A percentile compares a stretch with the other conserved stretches of the same genome.
phyloP scores from a whole-genome alignment of 2,329 filamentous ascomycete genomes.

The Passalora sequoiae region DNA sequence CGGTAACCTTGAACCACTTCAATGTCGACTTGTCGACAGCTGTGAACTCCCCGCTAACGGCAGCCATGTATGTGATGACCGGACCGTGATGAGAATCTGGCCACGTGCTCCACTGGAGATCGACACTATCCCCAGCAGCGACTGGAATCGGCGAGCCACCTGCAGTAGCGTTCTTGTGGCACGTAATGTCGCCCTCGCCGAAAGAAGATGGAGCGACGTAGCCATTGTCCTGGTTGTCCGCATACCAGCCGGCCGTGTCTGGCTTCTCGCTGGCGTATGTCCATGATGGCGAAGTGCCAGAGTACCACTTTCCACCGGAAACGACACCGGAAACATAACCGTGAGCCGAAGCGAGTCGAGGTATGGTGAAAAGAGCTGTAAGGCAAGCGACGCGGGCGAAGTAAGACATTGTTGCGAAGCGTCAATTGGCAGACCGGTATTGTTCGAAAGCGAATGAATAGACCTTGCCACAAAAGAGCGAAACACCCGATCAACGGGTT shows the following conservation, averaged over 20 bases:
- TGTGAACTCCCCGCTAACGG: conserved; percentile 53
- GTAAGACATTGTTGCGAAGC: conserved; percentile 17
- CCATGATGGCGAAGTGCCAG: conserved; percentile 38
- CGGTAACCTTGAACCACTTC: conserved; percentile 61
- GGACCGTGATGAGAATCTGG: conserved; percentile 52
- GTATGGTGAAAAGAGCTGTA: conserved; percentile 10
- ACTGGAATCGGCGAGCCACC: conserved; percentile 51
- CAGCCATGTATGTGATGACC: conserved; percentile 60
- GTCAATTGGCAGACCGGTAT: too few species aligned
- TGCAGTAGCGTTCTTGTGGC: conserved; percentile 51
- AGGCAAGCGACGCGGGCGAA: conserved; percentile 13
- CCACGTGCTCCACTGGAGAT: conserved; percentile 45
- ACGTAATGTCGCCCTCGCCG: conserved; percentile 26
- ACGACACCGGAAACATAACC: conserved; percentile 42
- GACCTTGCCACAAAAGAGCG: conserved; percentile 16
- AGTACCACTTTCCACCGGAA: conserved; percentile 45
- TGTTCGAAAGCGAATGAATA: conserved; percentile 8
- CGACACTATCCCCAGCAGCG: conserved; percentile 51
- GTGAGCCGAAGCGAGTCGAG: conserved; percentile 41
- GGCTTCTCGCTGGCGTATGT: conserved; percentile 54
- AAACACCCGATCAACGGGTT: conserved; percentile 8
- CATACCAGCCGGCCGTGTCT: conserved; percentile 42
- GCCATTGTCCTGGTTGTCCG: conserved; percentile 36
- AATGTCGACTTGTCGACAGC: conserved; percentile 50
- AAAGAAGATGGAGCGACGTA: conserved; percentile 25